These are phyloP conservation scores for Pholiota microspora DNA, from an alignment of 768 basidiomycete genomes.

Conservation along the genomic window DNA sequence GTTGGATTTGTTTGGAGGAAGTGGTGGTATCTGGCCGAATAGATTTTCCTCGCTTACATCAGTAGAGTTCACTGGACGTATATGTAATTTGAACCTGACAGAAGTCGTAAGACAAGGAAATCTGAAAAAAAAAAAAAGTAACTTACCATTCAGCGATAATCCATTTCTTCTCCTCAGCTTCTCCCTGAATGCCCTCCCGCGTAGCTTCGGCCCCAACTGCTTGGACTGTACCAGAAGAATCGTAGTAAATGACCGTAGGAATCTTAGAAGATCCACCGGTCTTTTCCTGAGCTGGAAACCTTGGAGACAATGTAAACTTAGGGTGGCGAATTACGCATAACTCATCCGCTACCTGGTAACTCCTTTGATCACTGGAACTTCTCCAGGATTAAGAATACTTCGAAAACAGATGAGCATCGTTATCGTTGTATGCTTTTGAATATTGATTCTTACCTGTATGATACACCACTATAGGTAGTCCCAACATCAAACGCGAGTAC, in stretches of 20 bases:
- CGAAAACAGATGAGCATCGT: neutral
- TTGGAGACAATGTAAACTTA: slow-evolving; percentile 13
- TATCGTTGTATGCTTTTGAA: too few species aligned
- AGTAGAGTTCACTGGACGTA: slow-evolving; percentile 16
- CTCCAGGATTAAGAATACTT: slow-evolving; percentile 39
- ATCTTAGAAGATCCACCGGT: slow-evolving; percentile 45
- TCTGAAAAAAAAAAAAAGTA: neutral
- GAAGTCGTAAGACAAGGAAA: neutral
- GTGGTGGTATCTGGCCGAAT: slow-evolving; percentile 26
- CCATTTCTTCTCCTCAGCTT: slow-evolving; percentile 43
- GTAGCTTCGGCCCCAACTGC: slow-evolving; percentile 48
- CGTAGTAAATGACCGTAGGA: slow-evolving; percentile 41
- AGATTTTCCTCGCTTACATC: slow-evolving; percentile 14
- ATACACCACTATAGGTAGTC: slow-evolving; percentile 41
- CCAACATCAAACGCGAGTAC: slow-evolving; percentile 43
- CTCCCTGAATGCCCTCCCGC: slow-evolving; percentile 35
- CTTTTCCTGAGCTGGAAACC: slow-evolving; percentile 47
- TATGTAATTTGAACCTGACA: slow-evolving; percentile 31
- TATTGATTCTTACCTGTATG: slow-evolving; percentile 20
- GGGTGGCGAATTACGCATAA: neutral
- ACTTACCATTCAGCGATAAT: slow-evolving; percentile 47
- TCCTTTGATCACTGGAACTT: slow-evolving; percentile 36
- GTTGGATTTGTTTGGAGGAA: slow-evolving; percentile 40
- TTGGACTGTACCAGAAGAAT: slow-evolving; percentile 32
- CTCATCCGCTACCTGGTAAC: slow-evolving; percentile 31